Base-by-base conservation (phyloP, 805 yeast genomes). In the Metschnikowia colocasiae region DNA sequence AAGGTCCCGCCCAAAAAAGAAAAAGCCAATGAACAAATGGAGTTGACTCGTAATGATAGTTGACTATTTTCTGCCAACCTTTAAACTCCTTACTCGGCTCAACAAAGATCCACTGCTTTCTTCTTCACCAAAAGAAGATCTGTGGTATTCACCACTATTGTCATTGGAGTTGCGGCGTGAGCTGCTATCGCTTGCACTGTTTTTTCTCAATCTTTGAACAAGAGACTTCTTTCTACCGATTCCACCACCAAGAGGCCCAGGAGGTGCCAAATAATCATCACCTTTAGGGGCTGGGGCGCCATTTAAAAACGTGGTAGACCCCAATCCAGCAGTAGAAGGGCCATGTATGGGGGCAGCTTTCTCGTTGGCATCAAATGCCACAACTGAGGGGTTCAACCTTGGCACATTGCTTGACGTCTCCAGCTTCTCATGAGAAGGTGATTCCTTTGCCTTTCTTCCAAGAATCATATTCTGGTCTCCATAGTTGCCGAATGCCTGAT, bases 261-360 rank as follows among this genome's bases (percentile, higher is more conserved):
- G 47, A 4, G 54, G 51, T 3, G 42, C 29, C 37, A 59, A 53
- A 43, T 64, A 59, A 13, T 61, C 63, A 18, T 69, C 70, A 12
- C 59, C 60, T 64, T 46, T 84, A 67, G 78, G 75, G 4, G 97
- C 99, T 12, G 98, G 98, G 0, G 97, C 94, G 30, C 99, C 99
- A 64, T 94, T 97, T 51, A 92, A 63, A 62, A 92, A 92, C 0
- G 99, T 92, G 2, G 96, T 79, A 1, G 92, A 80, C 2, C 99
- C 99, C 36, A 94, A 75, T 1, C 99, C 99, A 44, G 85, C 75
- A 1, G 97, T 87, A 2, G 86, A 76, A 40, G 80, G 79, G 16
- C 99, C 99, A 63, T 92, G 96, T 16, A 92, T 80, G 23, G 87
- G 86, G 23, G 75, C 76, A 27, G 87, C 80, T 59, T 82, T 84